Conservation (phyloP, 2,329 filamentous ascomycete species). For the Neopestalotiopsis sp. region DNA sequence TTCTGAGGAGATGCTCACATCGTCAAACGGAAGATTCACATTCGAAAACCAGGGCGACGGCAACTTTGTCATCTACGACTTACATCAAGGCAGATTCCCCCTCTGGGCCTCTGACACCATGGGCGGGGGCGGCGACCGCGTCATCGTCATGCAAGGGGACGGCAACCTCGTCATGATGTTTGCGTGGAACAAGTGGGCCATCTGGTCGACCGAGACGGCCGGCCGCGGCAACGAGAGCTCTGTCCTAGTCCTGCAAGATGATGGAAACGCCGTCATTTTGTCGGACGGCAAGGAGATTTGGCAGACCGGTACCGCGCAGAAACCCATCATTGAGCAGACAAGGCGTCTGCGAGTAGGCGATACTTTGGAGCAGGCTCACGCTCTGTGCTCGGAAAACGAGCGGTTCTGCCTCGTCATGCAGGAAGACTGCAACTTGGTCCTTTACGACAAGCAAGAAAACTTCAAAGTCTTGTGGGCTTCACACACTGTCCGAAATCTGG, state of each 20-base stretch:
- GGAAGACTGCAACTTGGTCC: neutral
- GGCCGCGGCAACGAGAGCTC: constrained; percentile 5
- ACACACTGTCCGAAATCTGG: neutral
- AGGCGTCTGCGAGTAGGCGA: neutral
- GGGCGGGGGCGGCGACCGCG: neutral
- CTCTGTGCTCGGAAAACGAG: neutral
- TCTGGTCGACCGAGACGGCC: neutral
- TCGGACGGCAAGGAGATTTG: neutral
- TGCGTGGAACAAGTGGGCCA: neutral
- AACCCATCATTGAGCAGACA: neutral
- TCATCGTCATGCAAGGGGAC: neutral
- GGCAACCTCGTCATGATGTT: constrained; percentile 1
- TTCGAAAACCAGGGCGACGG: constrained; percentile 4
- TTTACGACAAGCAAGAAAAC: neutral
- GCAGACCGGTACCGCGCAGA: neutral
- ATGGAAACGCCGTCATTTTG: neutral
- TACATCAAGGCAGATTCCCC: neutral
- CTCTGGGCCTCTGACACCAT: neutral
- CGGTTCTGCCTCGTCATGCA: neutral
- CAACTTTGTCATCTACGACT: neutral
- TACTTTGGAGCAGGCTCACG: neutral
- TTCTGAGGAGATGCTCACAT: neutral
- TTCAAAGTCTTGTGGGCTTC: constrained; percentile 1
- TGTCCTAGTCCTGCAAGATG: neutral
- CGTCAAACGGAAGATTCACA: neutral